phyloP scores from a whole-genome alignment of 768 basidiomycete genomes.

The Psilocybe azurescens region DNA sequence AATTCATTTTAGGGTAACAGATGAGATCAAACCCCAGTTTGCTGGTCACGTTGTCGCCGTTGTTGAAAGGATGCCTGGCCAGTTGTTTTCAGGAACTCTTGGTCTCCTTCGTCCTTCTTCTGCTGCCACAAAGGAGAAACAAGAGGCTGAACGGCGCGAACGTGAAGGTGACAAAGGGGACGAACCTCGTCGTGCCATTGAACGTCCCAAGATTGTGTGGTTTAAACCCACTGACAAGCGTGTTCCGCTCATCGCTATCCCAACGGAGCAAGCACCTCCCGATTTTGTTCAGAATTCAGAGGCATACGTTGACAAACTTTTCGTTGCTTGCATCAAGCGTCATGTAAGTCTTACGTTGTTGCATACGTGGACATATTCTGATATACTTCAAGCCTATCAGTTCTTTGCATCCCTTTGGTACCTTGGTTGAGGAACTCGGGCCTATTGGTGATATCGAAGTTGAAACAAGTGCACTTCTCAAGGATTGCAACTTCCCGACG shows the following conservation, averaged over 20 bases:
- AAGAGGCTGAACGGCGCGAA: constrained; percentile 96
- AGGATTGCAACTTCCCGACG: constrained; percentile 98
- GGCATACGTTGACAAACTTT: constrained; percentile 86
- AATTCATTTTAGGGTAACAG: constrained; percentile 73
- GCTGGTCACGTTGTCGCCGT: constrained; percentile 99
- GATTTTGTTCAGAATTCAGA: constrained; percentile 98
- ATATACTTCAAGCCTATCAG: constrained; percentile 72
- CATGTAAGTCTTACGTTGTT: constrained; percentile 64
- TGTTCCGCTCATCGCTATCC: constrained; percentile 97
- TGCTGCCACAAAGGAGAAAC: constrained; percentile 97
- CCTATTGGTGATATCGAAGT: constrained; percentile 99
- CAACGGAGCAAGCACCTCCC: constrained; percentile 95
- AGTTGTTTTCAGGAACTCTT: constrained; percentile 96
- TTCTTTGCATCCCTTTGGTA: constrained; percentile 98
- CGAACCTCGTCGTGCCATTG: constrained; percentile 78
- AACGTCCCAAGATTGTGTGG: constrained; percentile 99
- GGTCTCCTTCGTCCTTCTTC: constrained; percentile 95
- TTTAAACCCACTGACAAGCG: constrained; percentile 99
- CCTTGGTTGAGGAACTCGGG: constrained; percentile 96
- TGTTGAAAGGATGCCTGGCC: constrained; percentile 98
- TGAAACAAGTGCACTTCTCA: constrained; percentile 95
- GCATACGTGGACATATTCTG: constrained; percentile 15
- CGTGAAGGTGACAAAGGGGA: constrained; percentile 93
- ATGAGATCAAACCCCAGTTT: constrained; percentile 97
- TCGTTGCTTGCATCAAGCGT: constrained; percentile 98